Evolutionary conservation across 257 asterid species (phyloP).

Genomic region (Vinca minor): DNA sequence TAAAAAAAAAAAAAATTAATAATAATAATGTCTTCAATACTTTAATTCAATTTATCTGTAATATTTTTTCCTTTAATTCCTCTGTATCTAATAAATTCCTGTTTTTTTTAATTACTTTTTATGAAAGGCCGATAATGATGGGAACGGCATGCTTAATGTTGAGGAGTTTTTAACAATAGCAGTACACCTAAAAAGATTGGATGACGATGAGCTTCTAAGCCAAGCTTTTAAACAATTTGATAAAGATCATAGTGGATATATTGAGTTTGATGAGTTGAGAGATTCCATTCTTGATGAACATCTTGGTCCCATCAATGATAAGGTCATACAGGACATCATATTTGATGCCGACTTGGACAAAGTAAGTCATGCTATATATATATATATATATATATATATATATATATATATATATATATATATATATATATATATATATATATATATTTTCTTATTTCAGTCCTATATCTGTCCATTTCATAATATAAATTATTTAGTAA

Average conservation of each 20-base stretch:
- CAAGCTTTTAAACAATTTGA: slow-evolving; percentile 60
- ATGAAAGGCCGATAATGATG: slow-evolving; percentile 58
- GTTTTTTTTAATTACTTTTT: no score
- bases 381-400: no score
- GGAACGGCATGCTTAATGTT: slow-evolving; percentile 55
- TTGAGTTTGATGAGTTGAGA: slow-evolving; percentile 72
- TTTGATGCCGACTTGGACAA: slow-evolving; percentile 78
- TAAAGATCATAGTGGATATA: slow-evolving; percentile 57
- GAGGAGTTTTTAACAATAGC: slow-evolving; percentile 71
- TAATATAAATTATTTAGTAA: no score
- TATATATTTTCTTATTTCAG: no score
- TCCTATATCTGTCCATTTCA: no score
- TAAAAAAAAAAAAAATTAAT: no score
- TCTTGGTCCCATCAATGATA: slow-evolving; percentile 38
- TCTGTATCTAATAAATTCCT: no score
- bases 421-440: no score
- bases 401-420: no score
- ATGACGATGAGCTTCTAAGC: slow-evolving; percentile 50
- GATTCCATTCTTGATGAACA: slow-evolving; percentile 47
- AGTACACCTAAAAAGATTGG: slow-evolving; percentile 54
- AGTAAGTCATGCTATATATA: slow-evolving; percentile 34
- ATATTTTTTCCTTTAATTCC: no score
- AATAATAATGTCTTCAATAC: no score
- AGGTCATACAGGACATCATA: slow-evolving; percentile 56
- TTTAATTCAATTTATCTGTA: no score